Percentiles rank a stretch among this genome's conserved stretches.
These are phyloP conservation scores for Circinella minor DNA, from an alignment of 371 early-diverging fungal species.

Conservation along the genomic window DNA sequence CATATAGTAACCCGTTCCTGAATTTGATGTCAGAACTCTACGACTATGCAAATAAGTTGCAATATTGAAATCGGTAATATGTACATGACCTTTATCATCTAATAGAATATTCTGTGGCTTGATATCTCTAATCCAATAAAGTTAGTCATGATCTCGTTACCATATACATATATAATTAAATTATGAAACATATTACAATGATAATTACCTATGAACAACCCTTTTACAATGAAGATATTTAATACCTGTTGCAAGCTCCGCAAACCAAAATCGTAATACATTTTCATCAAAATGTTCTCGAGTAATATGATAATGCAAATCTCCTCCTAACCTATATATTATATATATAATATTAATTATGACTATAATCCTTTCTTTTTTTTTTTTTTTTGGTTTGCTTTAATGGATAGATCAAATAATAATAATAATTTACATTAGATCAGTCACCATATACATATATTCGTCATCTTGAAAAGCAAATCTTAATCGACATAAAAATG, in stretches of 20 bases:
- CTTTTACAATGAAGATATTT: slow-evolving; percentile 78
- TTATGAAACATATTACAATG: background rate
- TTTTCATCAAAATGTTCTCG: slow-evolving; percentile 73
- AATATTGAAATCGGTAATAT: slow-evolving; percentile 85
- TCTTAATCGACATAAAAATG: slow-evolving; percentile 79
- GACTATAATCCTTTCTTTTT: too few relatives aligned
- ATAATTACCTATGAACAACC: slow-evolving; percentile 73
- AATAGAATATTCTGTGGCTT: slow-evolving; percentile 89
- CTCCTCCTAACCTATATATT: slow-evolving; percentile 75
- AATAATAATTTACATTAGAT: slow-evolving; percentile 66
- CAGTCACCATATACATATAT: slow-evolving; percentile 87
- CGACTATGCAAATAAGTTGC: slow-evolving; percentile 66
- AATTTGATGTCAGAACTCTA: slow-evolving; percentile 70
- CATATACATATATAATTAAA: background rate
- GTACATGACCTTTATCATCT: slow-evolving; percentile 77
- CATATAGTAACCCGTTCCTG: slow-evolving; percentile 84
- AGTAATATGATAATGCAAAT: slow-evolving; percentile 80
- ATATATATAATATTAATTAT: background rate
- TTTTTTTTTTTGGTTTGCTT: background rate
- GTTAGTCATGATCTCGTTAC: too few relatives aligned
- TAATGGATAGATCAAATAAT: slow-evolving; percentile 24
- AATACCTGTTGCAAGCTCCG: slow-evolving; percentile 76
- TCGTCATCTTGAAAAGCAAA: slow-evolving; percentile 88
- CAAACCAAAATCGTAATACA: slow-evolving; percentile 77
- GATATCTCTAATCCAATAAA: slow-evolving; percentile 58